Conservation (phyloP, 495 filamentous ascomycete genomes). For the Parachaetomium inaequale region DNA sequence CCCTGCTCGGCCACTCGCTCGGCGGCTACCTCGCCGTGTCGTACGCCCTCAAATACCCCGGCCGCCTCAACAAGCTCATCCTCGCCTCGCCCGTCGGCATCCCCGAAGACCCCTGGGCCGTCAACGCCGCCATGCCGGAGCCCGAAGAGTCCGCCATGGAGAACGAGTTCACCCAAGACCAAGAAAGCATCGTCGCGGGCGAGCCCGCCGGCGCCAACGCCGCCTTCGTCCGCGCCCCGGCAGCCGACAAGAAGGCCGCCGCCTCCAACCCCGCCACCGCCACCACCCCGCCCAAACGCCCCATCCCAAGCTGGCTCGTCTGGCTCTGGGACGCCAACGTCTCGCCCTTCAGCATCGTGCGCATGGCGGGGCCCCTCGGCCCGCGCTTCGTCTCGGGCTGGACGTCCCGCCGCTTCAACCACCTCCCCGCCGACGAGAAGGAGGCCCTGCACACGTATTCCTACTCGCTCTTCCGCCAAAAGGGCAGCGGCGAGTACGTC, state of each 20-base stretch:
- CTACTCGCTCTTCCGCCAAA: slow-evolving; percentile 89
- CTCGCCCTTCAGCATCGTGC: slow-evolving; percentile 86
- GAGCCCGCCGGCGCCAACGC: slow-evolving; percentile 21
- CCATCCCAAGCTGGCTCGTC: slow-evolving; percentile 75
- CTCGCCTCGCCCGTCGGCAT: slow-evolving; percentile 91
- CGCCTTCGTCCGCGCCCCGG: slow-evolving; percentile 17
- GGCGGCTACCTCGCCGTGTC: slow-evolving; percentile 93
- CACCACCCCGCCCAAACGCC: slow-evolving; percentile 44
- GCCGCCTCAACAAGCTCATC: slow-evolving; percentile 90
- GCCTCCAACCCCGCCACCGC: slow-evolving; percentile 23
- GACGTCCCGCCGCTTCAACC: slow-evolving; percentile 88
- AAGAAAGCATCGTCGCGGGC: slow-evolving; percentile 52
- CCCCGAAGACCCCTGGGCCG: slow-evolving; percentile 90
- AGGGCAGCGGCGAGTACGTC: slow-evolving; percentile 92
- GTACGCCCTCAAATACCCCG: slow-evolving; percentile 94
- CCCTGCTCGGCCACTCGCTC: slow-evolving; percentile 85
- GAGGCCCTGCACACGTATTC: slow-evolving; percentile 85
- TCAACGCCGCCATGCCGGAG: slow-evolving; percentile 75
- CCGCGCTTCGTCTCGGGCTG: slow-evolving; percentile 91
- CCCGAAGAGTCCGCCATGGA: slow-evolving; percentile 63
- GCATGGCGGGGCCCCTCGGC: slow-evolving; percentile 86
- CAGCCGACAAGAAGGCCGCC: slow-evolving; percentile 29
- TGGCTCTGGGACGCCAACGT: slow-evolving; percentile 98
- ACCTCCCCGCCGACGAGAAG: slow-evolving; percentile 76
- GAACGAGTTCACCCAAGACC: slow-evolving; percentile 73